These are phyloP conservation scores for Baudoinia panamericana DNA, from an alignment of 495 filamentous ascomycete genomes.

Conservation along the genomic window DNA sequence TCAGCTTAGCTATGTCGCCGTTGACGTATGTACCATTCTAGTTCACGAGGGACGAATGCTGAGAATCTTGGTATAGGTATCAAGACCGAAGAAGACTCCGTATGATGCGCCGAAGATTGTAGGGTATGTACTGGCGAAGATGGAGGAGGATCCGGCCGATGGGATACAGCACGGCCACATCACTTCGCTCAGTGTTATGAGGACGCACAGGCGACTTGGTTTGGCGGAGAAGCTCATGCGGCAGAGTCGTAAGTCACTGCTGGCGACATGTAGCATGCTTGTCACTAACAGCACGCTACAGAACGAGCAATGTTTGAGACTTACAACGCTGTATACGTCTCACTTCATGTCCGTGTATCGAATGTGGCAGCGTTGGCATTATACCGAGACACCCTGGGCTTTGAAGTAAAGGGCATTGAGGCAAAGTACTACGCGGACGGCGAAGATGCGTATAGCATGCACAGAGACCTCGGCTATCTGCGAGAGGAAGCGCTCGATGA, in stretches of 20 bases:
- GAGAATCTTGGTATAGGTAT: conserved; percentile 31
- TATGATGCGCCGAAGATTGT: conserved; percentile 93
- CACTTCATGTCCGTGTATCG: conserved; percentile 84
- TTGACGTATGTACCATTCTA: conserved; percentile 43
- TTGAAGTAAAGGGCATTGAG: conserved; percentile 82
- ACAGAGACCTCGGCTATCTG: conserved; percentile 61
- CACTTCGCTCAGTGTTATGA: conserved; percentile 88
- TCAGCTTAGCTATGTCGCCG: conserved; percentile 88
- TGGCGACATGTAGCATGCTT: conserved; percentile 2
- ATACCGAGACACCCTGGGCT: conserved; percentile 86
- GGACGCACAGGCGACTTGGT: conserved; percentile 79
- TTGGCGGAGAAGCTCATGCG: conserved; percentile 96
- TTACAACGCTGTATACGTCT: conserved; percentile 81
- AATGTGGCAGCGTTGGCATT: conserved; percentile 83
- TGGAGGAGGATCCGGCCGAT: conserved; percentile 95
- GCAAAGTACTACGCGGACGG: conserved; percentile 95
- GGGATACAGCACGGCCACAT: conserved; percentile 92
- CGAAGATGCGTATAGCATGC: conserved; percentile 93
- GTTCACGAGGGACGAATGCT: too few species aligned
- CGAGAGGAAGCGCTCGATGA: conserved; percentile 33
- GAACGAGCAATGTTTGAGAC: conserved; percentile 95
- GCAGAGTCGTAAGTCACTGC: conserved; percentile 64
- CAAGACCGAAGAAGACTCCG: conserved; percentile 58
- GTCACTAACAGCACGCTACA: conserved; percentile 26
- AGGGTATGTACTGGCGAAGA: conserved; percentile 98